These are phyloP conservation scores for Claviceps digitariae DNA, from an alignment of 2,329 filamentous ascomycete species.

Conservation along the genomic window DNA sequence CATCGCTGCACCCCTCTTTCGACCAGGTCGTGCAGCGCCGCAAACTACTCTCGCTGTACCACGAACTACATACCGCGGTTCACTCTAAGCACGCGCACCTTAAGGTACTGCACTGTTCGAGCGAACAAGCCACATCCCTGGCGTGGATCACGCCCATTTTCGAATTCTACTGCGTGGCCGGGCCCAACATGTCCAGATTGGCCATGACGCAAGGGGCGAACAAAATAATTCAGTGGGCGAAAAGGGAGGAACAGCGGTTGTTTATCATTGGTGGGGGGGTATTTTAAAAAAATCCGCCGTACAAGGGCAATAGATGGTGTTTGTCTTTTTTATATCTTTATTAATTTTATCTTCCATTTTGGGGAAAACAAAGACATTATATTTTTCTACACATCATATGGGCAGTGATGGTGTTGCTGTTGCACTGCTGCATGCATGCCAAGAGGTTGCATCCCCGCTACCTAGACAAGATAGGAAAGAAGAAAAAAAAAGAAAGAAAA, in stretches of 20 bases:
- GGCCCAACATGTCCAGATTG: constrained; percentile 49
- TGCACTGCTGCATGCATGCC: neutral
- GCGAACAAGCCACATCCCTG: constrained; percentile 62
- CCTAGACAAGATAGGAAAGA: no score
- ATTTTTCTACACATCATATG: neutral
- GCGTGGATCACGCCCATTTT: constrained; percentile 88
- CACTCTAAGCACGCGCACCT: constrained; percentile 74
- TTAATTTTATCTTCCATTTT: neutral
- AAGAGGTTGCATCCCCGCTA: no score
- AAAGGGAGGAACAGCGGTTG: constrained; percentile 79
- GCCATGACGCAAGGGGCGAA: constrained; percentile 76
- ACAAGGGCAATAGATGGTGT: neutral
- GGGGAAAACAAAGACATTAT: neutral
- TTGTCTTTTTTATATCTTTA: neutral
- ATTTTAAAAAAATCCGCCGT: constrained; percentile 27
- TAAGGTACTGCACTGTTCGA: constrained; percentile 72
- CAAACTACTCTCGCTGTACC: constrained; percentile 72
- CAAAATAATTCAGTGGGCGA: constrained; percentile 81
- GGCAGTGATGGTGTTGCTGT: neutral
- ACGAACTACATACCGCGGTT: constrained; percentile 69
- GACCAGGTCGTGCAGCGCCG: constrained; percentile 42
- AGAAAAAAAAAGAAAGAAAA: no score
- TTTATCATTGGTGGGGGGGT: constrained; percentile 98
- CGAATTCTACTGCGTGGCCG: constrained; percentile 91
- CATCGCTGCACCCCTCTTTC: constrained; percentile 62